These are phyloP conservation scores for Pseudognaphalium luteoalbum DNA, from an alignment of 129 eudicot genomes.

Conservation along the genomic window DNA sequence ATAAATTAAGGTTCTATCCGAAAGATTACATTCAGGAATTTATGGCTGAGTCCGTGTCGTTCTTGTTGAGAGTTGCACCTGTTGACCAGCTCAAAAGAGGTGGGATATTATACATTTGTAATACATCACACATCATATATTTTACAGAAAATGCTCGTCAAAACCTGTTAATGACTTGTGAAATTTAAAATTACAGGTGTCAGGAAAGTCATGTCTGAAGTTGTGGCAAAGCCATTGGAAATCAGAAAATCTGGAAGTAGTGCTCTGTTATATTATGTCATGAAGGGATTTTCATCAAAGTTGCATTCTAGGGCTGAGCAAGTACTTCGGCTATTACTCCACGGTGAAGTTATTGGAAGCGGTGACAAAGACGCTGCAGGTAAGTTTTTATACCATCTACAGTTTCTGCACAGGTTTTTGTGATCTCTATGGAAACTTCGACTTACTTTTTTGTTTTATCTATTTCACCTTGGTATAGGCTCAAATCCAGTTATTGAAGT, in stretches of 20 bases:
- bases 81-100: constrained; percentile 66
- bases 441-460: background rate
- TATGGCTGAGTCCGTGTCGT: constrained; percentile 78
- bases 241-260: constrained; percentile 63
- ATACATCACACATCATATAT: background rate
- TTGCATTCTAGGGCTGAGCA: constrained; percentile 73
- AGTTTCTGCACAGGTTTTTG: background rate
- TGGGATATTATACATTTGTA: constrained; percentile 25
- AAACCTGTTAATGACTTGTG: constrained; percentile 23
- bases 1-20: constrained; percentile 64
- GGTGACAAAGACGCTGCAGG: constrained; percentile 59
- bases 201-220: constrained; percentile 56
- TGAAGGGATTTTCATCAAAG: constrained; percentile 77
- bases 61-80: constrained; percentile 76
- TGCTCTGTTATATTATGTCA: constrained; percentile 57
- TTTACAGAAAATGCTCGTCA: background rate
- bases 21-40: constrained; percentile 80
- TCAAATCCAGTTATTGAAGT: constrained; percentile 61
- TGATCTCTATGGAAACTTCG: background rate
- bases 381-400: constrained; percentile 23
- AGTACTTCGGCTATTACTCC: constrained; percentile 48
- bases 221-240: constrained; percentile 56
- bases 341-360: constrained; percentile 41
- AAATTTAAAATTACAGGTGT: constrained; percentile 47
- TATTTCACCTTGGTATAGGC: constrained; percentile 36